Conservation (phyloP, 768 basidiomycete species). For the Dendrothele bispora region DNA sequence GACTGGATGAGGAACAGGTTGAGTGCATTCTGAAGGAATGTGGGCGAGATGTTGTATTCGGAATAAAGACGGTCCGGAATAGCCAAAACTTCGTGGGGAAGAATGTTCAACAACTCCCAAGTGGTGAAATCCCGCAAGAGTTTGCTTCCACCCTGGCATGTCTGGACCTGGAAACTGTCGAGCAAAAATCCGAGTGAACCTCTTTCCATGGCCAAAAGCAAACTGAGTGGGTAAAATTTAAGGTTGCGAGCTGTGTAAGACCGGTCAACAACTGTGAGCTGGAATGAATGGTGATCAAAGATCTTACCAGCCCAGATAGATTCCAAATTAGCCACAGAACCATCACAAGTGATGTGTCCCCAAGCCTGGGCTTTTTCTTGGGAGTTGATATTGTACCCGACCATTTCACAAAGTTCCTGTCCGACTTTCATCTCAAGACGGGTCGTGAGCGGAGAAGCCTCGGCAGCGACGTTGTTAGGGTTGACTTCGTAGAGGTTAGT, state of each 20-base stretch:
- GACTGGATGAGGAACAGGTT: conserved; percentile 34
- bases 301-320: conserved; percentile 45
- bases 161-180: conserved; percentile 25
- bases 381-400: conserved; percentile 29
- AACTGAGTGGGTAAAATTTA: conserved; percentile 45
- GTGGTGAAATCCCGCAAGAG: conserved; percentile 26
- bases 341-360: conserved; percentile 46
- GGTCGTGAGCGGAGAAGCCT: conserved; percentile 39
- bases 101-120: conserved; percentile 46
- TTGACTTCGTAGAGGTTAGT: too few relatives aligned
- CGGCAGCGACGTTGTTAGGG: conserved; percentile 44
- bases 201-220: conserved; percentile 29
- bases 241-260: conserved; percentile 39
- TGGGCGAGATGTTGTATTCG: conserved; percentile 33
- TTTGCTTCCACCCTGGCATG: conserved; percentile 21
- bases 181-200: conserved; percentile 32
- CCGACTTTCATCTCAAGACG: conserved; percentile 17
- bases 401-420: conserved; percentile 37
- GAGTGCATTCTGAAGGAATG: conserved; percentile 28
- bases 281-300: not conserved
- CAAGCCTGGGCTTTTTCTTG: conserved; percentile 24
- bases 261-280: not conserved
- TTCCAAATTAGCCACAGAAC: conserved; percentile 47
- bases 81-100: conserved; percentile 28
- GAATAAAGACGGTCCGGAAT: conserved; percentile 31